phyloP scores from a whole-genome alignment of 768 basidiomycete species.

The Mycena pura region DNA sequence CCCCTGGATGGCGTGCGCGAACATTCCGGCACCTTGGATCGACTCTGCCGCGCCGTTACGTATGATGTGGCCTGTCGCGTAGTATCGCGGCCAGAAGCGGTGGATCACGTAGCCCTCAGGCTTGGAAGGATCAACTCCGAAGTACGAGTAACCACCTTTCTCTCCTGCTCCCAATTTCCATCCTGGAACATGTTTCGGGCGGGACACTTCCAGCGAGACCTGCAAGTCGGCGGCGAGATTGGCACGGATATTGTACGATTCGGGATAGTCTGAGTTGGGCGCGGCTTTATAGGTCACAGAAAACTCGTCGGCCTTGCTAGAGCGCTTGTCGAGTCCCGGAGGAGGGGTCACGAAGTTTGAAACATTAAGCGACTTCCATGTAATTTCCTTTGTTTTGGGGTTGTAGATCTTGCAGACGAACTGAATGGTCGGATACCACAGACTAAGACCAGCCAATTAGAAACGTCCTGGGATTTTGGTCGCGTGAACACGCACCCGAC shows the following conservation, averaged over 20 bases:
- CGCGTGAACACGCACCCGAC: slow-evolving; percentile 70
- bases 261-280: slow-evolving; percentile 65
- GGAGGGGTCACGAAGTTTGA: slow-evolving; percentile 79
- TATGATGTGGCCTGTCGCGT: slow-evolving; percentile 71
- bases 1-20: slow-evolving; percentile 96
- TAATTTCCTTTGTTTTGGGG: slow-evolving; percentile 71
- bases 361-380: slow-evolving; percentile 90
- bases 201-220: slow-evolving; percentile 74
- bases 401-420: slow-evolving; percentile 91
- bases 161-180: slow-evolving; percentile 92
- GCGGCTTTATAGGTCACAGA: slow-evolving; percentile 70
- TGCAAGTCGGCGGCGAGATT: slow-evolving; percentile 84
- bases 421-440: slow-evolving; percentile 95
- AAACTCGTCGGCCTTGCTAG: slow-evolving; percentile 86
- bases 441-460: slow-evolving; percentile 46
- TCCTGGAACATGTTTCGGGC: slow-evolving; percentile 76
- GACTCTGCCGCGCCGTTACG: slow-evolving; percentile 64
- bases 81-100: slow-evolving; percentile 85
- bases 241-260: slow-evolving; percentile 80
- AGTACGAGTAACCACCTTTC: slow-evolving; percentile 90
- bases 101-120: slow-evolving; percentile 89
- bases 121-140: slow-evolving; percentile 70
- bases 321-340: slow-evolving; percentile 84
- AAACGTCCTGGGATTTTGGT: slow-evolving; percentile 15
- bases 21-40: slow-evolving; percentile 77